Evolutionary conservation across 768 basidiomycete genomes (phyloP).

Genomic region (Paxillus ammoniavirescens): DNA sequence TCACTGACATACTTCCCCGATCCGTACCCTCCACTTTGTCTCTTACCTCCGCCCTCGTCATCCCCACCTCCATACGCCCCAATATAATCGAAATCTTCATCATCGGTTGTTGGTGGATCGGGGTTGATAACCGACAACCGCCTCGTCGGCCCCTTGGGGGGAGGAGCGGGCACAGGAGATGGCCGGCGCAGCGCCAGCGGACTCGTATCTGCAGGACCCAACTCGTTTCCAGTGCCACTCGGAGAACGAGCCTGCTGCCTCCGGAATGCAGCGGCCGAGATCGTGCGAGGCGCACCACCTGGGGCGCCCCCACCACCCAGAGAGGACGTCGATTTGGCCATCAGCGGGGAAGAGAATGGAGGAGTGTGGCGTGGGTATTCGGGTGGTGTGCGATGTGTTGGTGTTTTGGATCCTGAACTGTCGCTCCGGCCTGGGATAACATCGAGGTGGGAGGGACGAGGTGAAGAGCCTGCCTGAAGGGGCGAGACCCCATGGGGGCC

Average conservation of each 20-base stretch:
- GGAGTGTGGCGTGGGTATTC: slow-evolving; percentile 43
- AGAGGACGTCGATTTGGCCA: slow-evolving; percentile 34
- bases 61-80: slow-evolving; percentile 45
- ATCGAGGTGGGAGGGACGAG: slow-evolving; percentile 13
- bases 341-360: slow-evolving; percentile 29
- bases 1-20: slow-evolving; percentile 47
- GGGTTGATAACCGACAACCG: slow-evolving; percentile 29
- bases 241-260: slow-evolving; percentile 42
- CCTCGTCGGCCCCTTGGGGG: slow-evolving; percentile 18
- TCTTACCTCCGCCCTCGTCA: slow-evolving; percentile 1
- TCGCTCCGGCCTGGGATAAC: slow-evolving; percentile 7
- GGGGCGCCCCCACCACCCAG: slow-evolving; percentile 27
- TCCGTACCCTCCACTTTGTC: slow-evolving; percentile 33
- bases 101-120: slow-evolving; percentile 25
- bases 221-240: slow-evolving; percentile 14
- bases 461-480: not conserved
- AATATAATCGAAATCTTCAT: slow-evolving; percentile 58
- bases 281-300: slow-evolving; percentile 48
- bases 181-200: slow-evolving; percentile 50
- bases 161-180: slow-evolving; percentile 31
- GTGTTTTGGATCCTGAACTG: slow-evolving; percentile 7
- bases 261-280: slow-evolving; percentile 75
- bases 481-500: slow-evolving; percentile 4
- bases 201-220: slow-evolving; percentile 40
- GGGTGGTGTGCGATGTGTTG: slow-evolving; percentile 44